Evolutionary conservation across 2,329 filamentous ascomycete species (phyloP).

Genomic region (Sporothrix dimorphospora): DNA sequence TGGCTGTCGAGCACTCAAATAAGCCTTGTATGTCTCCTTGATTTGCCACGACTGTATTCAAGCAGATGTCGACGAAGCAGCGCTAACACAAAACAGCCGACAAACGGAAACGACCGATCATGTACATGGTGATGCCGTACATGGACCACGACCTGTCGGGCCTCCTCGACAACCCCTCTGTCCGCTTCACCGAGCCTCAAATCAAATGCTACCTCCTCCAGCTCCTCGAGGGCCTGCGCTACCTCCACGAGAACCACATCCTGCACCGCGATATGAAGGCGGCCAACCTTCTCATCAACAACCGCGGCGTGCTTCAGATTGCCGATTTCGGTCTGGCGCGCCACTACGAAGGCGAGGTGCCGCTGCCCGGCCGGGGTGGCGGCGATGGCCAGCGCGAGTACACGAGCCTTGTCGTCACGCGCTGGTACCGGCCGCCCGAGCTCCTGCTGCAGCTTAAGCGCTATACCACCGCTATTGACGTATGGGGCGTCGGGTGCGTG

Average conservation of each 20-base stretch:
- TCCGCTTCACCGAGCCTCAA: conserved; percentile 83
- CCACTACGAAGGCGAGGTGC: conserved; percentile 85
- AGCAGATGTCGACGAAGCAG: too few species aligned
- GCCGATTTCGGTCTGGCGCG: conserved; percentile 95
- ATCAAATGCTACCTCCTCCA: conserved; percentile 99
- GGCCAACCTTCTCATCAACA: conserved; percentile 95
- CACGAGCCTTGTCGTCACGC: conserved; percentile 92
- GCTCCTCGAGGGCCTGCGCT: conserved; percentile 83
- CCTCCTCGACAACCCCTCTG: conserved; percentile 89
- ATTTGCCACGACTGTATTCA: neutral
- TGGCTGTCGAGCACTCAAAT: conserved; percentile 83
- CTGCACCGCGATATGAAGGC: conserved; percentile 99
- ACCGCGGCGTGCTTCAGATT: conserved; percentile 90
- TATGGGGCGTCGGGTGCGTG: conserved; percentile 98
- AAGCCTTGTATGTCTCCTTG: conserved; percentile 56
- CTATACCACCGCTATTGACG: conserved; percentile 97
- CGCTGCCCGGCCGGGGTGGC: conserved; percentile 74
- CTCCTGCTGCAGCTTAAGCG: conserved; percentile 82
- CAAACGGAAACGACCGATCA: conserved; percentile 78
- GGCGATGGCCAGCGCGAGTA: conserved; percentile 89
- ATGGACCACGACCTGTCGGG: conserved; percentile 99
- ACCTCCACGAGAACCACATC: conserved; percentile 87
- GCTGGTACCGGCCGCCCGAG: conserved; percentile 97
- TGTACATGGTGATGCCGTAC: conserved; percentile 99
- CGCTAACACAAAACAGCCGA: conserved; percentile 57